Conservation (phyloP, 2,329 filamentous ascomycete genomes). For the Pseudofabraea citricarpa region DNA sequence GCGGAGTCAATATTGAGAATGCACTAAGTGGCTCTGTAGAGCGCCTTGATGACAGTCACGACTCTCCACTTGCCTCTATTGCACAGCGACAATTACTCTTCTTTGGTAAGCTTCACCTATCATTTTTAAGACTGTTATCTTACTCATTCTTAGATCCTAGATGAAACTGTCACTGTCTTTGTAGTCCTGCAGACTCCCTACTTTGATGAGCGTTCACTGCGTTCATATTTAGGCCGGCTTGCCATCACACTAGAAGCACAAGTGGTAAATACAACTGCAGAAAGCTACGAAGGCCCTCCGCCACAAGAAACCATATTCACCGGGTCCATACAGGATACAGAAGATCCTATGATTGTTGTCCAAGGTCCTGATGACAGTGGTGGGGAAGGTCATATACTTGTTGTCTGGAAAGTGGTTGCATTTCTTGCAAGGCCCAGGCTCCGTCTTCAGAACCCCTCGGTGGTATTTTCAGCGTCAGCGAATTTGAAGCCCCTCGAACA, state of each 20-base stretch:
- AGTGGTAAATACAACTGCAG: conserved; percentile 52
- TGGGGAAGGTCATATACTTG: conserved; percentile 40
- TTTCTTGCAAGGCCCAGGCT: conserved; percentile 56
- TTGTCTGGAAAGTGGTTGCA: conserved; percentile 56
- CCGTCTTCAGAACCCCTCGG: conserved; percentile 59
- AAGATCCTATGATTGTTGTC: conserved; percentile 44
- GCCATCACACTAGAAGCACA: conserved; percentile 63
- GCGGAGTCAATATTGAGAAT: conserved; percentile 49
- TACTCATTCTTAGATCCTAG: conserved; percentile 53
- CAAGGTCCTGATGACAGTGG: conserved; percentile 34
- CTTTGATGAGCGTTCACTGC: conserved; percentile 50
- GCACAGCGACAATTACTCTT: conserved; percentile 61
- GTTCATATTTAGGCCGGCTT: conserved; percentile 57
- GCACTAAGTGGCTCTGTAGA: conserved; percentile 39
- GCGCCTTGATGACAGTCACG: conserved; percentile 28
- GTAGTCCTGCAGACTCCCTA: conserved; percentile 62
- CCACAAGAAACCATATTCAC: conserved; percentile 57
- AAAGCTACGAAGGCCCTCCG: conserved; percentile 38
- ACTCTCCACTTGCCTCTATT: conserved; percentile 48
- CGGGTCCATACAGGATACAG: conserved; percentile 43
- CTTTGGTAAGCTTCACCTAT: conserved; percentile 54
- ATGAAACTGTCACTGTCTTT: conserved; percentile 68
- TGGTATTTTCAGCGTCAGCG: conserved; percentile 60
- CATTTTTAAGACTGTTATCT: conserved; percentile 29
- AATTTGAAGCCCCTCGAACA: conserved; percentile 50